A percentile compares a stretch with the other conserved stretches of the same genome.
phyloP scores from a whole-genome alignment of 768 basidiomycete genomes.

The Russula vinacea region DNA sequence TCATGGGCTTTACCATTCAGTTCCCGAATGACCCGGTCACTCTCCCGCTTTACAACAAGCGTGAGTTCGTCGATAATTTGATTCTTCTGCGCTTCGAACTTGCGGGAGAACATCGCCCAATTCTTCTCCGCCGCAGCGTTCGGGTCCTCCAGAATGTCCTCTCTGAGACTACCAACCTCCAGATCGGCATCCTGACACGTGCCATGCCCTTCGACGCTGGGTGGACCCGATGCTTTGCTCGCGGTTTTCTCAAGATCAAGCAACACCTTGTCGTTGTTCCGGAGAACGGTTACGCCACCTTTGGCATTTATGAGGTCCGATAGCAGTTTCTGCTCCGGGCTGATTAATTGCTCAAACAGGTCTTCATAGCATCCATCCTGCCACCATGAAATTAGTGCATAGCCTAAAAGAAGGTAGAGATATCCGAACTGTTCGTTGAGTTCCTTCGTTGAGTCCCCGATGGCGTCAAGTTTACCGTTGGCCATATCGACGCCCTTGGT shows the following conservation, averaged over 20 bases:
- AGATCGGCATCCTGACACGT: not conserved
- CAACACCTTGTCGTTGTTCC: constrained; percentile 28
- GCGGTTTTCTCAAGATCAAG: constrained; percentile 28
- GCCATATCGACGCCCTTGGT: constrained; percentile 22
- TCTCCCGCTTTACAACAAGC: constrained; percentile 27
- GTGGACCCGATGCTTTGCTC: not conserved
- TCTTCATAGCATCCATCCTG: constrained; percentile 27
- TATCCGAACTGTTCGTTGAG: constrained; percentile 27
- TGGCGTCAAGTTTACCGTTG: constrained; percentile 20
- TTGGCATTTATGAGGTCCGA: constrained; percentile 25
- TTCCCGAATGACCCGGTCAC: constrained; percentile 24
- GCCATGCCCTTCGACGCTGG: not conserved
- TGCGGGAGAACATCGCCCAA: constrained; percentile 27
- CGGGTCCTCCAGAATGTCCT: constrained; percentile 32
- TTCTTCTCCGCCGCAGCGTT: constrained; percentile 30
- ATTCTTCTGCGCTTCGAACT: constrained; percentile 29
- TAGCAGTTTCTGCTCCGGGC: constrained; percentile 27
- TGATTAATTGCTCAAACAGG: constrained; percentile 23
- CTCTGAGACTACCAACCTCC: constrained; percentile 3
- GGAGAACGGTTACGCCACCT: constrained; percentile 30
- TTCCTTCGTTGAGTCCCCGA: constrained; percentile 15
- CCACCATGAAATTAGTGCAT: not conserved
- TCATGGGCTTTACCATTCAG: constrained; percentile 32
- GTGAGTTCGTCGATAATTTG: constrained; percentile 23
- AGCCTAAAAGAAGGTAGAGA: not conserved